Base-by-base conservation (phyloP, 2,329 filamentous ascomycete genomes). In the Fusarium buharicum region DNA sequence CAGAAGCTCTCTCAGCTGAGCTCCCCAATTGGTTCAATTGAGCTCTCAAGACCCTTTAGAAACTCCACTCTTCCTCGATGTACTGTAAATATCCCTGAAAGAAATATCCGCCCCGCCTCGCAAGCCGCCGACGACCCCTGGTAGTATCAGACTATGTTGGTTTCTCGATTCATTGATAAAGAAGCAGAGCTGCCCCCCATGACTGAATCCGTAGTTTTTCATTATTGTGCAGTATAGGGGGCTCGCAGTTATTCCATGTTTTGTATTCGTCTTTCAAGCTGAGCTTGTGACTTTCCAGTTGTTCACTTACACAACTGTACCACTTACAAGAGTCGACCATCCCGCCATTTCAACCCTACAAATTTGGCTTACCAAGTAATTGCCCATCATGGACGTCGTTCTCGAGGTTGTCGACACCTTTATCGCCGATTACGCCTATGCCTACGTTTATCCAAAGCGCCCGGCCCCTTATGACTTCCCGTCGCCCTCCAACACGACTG, bases 361-460 rank as follows among this genome's bases (percentile, higher is more conserved):
- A 11, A 5, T 16, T 43, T 37, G 28, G 27, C 18, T 18, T 16
- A 24, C 40, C 7, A 16, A 31, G 13, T 17, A 49, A 22, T 56
- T 37, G 36, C 51, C 64, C 79, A 81, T 74, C 76, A 97, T 98
- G 94, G 94, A 98, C 82, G 87, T 97, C 78, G 87, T 95, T 40
- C 89, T 97, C 66, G 93, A 97, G 78, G 70, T 93, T 58, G 84
- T 86, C 77, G 94, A 98, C 78, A 91, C 89, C 70, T 92, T 90
- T 72, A 71, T 93, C 63, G 90, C 90, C 76, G 94, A 98, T 79
- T 86, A 89, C 67, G 69, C 90, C 55, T 97, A 96, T 74, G 89
- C 93, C 45, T 82, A 79, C 31, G 68, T 90, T 6, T 80, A 91
- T n/a, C 93, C 93, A 8, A 79, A 80, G 40, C 80, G 78, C 27